Base-by-base conservation (phyloP, 768 basidiomycete genomes). In the Coprinopsis cinerea region DNA sequence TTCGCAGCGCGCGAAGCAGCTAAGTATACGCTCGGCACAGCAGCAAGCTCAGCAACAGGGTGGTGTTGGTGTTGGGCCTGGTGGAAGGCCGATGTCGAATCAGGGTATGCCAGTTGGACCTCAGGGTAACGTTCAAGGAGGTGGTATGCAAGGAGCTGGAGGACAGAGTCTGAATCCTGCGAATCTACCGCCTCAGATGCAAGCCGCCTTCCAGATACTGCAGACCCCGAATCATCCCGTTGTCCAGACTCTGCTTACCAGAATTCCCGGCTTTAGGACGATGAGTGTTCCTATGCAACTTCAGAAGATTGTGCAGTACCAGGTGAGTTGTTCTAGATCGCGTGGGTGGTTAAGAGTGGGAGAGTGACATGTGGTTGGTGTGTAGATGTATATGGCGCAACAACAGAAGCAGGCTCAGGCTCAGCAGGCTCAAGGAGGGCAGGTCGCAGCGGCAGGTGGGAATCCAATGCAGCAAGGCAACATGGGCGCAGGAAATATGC, bases 151-250 rank as follows among this genome's bases (percentile, higher is more conserved):
- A 9, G 52, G 54, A 36, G 47, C 36, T 23, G 36, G 44, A 6
- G 53, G 43, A 18, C 24, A 37, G 20, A 22, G 24, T 3, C 20
- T 49, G 13, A 43, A 34, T 23, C 22, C 23, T 27, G 37, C 45
- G 42, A 46, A 57, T 27, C 51, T 59, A 37, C 52, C 49, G 14
- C 45, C 51, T 2, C 39, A 46, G 34, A 32, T 57, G 28, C 74
- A 79, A 48, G 74, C 77, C 49, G 59, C 73, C 45, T 69, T 69
- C 47, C 64, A 71, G 37, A 61, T 81, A n/a, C 57, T 86, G 59
- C 78, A 79, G 51, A 72, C 63, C 14, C 82, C 79, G 3, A 61
- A 52, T 10, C 80, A 88, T 60, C 79, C 81, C 20, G 68, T 85
- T 48, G 63, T 82, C 63, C 72, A 76, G 50, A 78, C 81, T 55